phyloP scores from a whole-genome alignment of 2,329 filamentous ascomycete species.

The Thelonectria olida region DNA sequence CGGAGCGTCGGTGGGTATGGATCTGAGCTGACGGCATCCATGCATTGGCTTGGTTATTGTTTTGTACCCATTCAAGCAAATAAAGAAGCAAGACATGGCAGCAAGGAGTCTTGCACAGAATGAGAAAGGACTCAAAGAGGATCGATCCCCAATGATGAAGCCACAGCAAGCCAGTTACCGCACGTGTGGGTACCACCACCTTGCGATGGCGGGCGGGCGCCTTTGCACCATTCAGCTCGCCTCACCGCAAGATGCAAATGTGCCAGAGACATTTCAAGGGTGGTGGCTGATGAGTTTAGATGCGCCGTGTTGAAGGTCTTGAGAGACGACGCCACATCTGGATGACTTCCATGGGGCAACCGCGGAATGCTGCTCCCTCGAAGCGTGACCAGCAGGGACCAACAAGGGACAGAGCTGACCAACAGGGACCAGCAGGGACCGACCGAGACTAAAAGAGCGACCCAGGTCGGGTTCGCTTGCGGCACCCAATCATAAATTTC shows the following conservation, averaged over 20 bases:
- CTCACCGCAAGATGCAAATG: background rate
- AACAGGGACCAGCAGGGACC: background rate
- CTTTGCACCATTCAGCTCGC: background rate
- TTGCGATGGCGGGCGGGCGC: background rate
- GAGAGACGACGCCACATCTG: background rate
- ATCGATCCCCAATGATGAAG: background rate
- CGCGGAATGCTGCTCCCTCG: background rate
- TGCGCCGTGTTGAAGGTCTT: background rate
- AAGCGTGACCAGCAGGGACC: background rate
- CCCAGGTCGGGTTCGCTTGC: slow-evolving; percentile 39
- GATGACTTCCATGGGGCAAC: background rate
- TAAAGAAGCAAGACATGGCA: too few species aligned
- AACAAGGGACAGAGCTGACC: background rate
- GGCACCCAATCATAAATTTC: slow-evolving; percentile 41
- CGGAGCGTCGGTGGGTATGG: background rate
- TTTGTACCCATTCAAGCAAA: too few species aligned
- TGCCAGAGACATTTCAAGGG: background rate
- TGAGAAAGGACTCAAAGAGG: background rate
- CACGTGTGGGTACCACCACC: too few species aligned
- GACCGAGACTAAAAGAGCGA: background rate
- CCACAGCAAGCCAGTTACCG: background rate
- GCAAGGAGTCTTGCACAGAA: too few species aligned
- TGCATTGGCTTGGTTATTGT: background rate
- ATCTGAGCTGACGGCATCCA: background rate
- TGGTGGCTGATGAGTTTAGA: background rate